phyloP scores from a whole-genome alignment of 2,329 filamentous ascomycete species.

The Penicillium verrucosum region DNA sequence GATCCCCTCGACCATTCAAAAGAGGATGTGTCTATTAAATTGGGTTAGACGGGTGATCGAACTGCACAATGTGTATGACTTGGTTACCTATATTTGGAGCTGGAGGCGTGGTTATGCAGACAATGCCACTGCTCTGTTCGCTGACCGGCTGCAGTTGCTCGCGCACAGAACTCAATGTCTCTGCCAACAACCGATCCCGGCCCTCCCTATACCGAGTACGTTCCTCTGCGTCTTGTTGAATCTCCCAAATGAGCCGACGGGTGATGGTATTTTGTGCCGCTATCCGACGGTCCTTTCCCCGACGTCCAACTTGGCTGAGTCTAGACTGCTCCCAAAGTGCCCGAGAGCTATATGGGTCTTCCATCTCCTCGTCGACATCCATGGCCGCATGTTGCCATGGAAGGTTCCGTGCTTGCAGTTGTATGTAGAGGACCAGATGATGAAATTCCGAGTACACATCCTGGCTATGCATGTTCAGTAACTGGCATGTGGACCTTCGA shows the following conservation, averaged over 20 bases:
- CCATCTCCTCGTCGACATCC: conserved; percentile 27
- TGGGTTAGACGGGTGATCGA: conserved; percentile 12
- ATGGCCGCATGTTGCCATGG: conserved; percentile 19
- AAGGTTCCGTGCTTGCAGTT: conserved; percentile 23
- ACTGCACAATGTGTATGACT: not conserved
- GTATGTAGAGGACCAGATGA: conserved; percentile 32
- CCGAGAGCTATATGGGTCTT: conserved; percentile 20
- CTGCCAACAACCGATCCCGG: conserved; percentile 26
- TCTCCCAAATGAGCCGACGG: conserved; percentile 38
- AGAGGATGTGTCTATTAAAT: conserved; percentile 24
- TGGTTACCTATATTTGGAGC: conserved; percentile 33
- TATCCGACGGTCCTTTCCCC: conserved; percentile 30
- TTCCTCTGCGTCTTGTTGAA: conserved; percentile 32
- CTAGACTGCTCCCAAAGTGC: conserved; percentile 32
- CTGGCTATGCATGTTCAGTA: conserved; percentile 36
- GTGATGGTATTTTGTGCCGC: conserved; percentile 37
- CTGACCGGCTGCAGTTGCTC: conserved; percentile 24
- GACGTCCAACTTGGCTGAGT: conserved; percentile 33
- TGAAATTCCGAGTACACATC: conserved; percentile 36
- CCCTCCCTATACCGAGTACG: conserved; percentile 27
- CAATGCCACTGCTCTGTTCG: conserved; percentile 29
- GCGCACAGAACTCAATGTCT: conserved; percentile 26
- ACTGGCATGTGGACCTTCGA: conserved; percentile 32
- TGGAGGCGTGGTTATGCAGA: conserved; percentile 32
- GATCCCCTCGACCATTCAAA: conserved; percentile 32